phyloP scores from a whole-genome alignment of 1,284 basidiomycete species.

The Boletus holoroseus region DNA sequence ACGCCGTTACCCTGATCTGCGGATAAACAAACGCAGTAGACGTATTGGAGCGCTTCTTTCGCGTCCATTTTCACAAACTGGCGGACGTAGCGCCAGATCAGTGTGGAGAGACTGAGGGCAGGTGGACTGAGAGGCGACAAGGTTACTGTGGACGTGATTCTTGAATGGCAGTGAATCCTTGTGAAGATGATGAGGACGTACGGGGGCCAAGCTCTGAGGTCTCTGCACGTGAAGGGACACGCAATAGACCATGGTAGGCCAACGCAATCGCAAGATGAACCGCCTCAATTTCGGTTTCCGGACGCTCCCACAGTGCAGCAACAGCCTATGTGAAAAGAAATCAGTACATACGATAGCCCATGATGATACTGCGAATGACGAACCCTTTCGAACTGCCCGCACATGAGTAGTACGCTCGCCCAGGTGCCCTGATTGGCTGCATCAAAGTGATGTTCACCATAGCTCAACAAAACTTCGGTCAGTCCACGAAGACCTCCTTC shows the following conservation, averaged over 20 bases:
- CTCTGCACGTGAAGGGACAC: slow-evolving; percentile 74
- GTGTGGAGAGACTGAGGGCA: slow-evolving; percentile 75
- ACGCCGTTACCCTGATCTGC: slow-evolving; percentile 67
- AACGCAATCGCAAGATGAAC: slow-evolving; percentile 92
- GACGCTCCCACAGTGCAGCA: slow-evolving; percentile 84
- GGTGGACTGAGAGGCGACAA: slow-evolving; percentile 59
- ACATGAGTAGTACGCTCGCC: slow-evolving; percentile 87
- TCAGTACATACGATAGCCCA: background rate
- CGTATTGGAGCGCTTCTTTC: slow-evolving; percentile 91
- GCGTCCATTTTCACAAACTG: slow-evolving; percentile 90
- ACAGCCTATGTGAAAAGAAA: slow-evolving; percentile 43
- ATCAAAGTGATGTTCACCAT: slow-evolving; percentile 91
- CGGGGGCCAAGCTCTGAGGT: slow-evolving; percentile 77
- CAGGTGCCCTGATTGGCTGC: slow-evolving; percentile 67
- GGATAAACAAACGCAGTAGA: slow-evolving; percentile 83
- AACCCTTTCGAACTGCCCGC: slow-evolving; percentile 91
- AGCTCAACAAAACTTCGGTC: slow-evolving; percentile 76
- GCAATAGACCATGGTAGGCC: slow-evolving; percentile 89
- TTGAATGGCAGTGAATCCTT: background rate
- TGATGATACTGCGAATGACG: slow-evolving; percentile 21
- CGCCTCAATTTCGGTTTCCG: slow-evolving; percentile 87
- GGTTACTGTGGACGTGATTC: slow-evolving; percentile 44
- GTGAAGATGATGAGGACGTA: slow-evolving; percentile 40
- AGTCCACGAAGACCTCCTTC: slow-evolving; percentile 78
- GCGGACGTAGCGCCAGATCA: slow-evolving; percentile 90